Evolutionary conservation across 805 yeast genomes (phyloP), one percentile per base, ranked within the genome.

Genomic region (Candida wancherniae): DNA sequence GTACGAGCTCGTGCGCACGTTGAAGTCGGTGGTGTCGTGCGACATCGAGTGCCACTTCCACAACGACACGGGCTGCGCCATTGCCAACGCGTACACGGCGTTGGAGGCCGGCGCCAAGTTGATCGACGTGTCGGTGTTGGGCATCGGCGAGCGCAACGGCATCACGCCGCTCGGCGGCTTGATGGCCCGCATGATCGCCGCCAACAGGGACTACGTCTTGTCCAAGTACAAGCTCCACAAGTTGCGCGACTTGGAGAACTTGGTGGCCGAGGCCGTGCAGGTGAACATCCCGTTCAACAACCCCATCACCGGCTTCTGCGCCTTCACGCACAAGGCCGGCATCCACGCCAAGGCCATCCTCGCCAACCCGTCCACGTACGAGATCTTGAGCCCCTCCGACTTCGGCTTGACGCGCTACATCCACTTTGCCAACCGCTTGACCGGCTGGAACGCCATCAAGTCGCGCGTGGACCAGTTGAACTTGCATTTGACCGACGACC

Each of bases 381-480:
- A 90, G 71, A 90, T 90, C 54, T 73, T 90, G 58, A 83, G 83
- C 58, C 98, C 98, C 35, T 67, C 82, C 17, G 98, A 90, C 66
- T 90, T 90, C 54, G 98, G 98, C 58, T 76, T 90, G 57, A 80
- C 94, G 34, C 79, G 98, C 58, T 90, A 90, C 62, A 90, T 90
- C 57, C 98, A 92, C 63, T 92, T 90, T 60, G 97, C 97, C 50
- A 90, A 90, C 75, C 80, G 97, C 57, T 73, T 90, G 55, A 90
- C 98, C 9, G 98, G 98, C 41, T 90, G 98, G 98, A 92, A 90
- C 63, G 97, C 97, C 34, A 90, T 90, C 75, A 90, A 90, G 71
- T 78, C 94, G 24, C 83, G 98, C 66, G 98, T 92, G 40, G 98
- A 90, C 60, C 98, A 90, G 67, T 76, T 90, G 66, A 88, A 92